Base-by-base conservation (phyloP, 2,329 filamentous ascomycete genomes). In the Aspergillus versicolor region DNA sequence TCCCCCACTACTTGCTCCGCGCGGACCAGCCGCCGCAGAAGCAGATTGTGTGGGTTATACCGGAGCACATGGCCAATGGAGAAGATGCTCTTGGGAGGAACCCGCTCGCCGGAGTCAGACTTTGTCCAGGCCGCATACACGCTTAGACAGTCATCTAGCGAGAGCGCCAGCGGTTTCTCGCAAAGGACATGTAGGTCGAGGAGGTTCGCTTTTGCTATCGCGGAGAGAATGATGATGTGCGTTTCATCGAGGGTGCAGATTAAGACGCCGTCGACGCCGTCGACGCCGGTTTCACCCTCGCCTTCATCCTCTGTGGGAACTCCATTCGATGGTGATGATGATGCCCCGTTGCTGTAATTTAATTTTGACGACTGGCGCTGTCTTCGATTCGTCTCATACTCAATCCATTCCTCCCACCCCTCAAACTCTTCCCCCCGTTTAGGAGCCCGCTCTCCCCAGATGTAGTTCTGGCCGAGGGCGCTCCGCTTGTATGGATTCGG, bases 41-140 rank as follows among this genome's bases (percentile, higher is more conserved):
- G 77, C 73, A 91, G 88, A 70, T 97, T 97, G 73, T 97, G 92
- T 9, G 92, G 92, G 66, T 88, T 95, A 74, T 97, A 97, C 37
- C 93, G 84, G 56, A 99, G 79, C 13, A 99, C 94, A 75, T 99
- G 94, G 12, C 94, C 93, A 56, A 97, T 91, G 0, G 91, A 92
- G 72, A 97, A 96, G 42, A 97, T 81, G 13, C 42, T 38, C 45
- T 76, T 78, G 24, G 37, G 48, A 2, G 40, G 12, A n/a, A 37
- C 34, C 13, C 34, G 34, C 6, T 37, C 34, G 13, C 34, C 34
- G 15, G 15, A 37, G 2, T 37, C 34, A 4, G 46, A 30, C 50
- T 15, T 70, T 58, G 68, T 66, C 17, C 74, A 62, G 1, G 71
- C 65, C 44, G 63, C 71, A 57, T 70, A 91, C 67, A 96, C 93